These are phyloP conservation scores for Ormosia semicastrata DNA, from an alignment of 306 rosid species.

Conservation along the genomic window DNA sequence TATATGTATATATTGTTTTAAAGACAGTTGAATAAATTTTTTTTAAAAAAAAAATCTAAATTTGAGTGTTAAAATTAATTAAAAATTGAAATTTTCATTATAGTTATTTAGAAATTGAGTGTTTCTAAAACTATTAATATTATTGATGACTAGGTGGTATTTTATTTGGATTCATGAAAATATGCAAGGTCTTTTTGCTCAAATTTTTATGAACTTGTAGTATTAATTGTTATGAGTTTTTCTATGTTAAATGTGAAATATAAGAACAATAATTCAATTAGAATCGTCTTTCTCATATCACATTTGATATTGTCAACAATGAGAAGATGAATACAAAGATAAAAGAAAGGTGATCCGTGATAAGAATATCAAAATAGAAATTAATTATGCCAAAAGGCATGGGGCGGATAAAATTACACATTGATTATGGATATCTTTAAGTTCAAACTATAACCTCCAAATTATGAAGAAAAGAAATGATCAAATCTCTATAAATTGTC, in stretches of 20 bases:
- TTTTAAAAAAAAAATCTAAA: too few species aligned
- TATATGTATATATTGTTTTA: too few species aligned
- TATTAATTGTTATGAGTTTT: too few species aligned
- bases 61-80: too few species aligned
- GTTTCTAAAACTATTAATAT: background rate
- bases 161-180: background rate
- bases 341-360: background rate
- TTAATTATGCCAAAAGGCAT: background rate
- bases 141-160: background rate
- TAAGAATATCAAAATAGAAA: background rate
- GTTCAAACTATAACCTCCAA: background rate
- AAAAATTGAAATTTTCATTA: too few species aligned
- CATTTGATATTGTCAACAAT: background rate
- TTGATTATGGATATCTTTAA: background rate
- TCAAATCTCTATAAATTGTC: background rate
- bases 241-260: background rate
- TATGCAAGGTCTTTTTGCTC: background rate
- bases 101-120: background rate
- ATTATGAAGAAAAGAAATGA: slow-evolving; percentile 9
- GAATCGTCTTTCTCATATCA: background rate
- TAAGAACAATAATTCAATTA: background rate
- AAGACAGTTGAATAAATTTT: too few species aligned
- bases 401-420: background rate
- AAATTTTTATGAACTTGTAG: background rate
- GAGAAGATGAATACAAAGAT: background rate